A percentile compares a stretch with the other conserved stretches of the same genome.
Conservation (phyloP, 176 grass and related monocot genomes). For the Phoenix roebelenii region DNA sequence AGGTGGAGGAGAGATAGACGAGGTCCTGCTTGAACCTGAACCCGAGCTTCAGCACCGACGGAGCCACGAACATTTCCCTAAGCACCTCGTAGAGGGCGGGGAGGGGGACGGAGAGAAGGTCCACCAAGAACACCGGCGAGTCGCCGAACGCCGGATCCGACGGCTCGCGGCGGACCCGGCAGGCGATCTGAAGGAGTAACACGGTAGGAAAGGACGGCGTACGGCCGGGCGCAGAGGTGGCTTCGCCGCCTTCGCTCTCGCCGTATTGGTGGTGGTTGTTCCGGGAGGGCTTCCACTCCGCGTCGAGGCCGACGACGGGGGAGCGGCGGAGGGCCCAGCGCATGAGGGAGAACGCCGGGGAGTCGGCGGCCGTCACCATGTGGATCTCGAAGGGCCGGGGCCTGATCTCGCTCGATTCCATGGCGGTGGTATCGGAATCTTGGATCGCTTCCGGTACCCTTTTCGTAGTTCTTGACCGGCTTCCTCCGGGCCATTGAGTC, state of each 20-base stretch:
- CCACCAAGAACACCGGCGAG: conserved; percentile 56
- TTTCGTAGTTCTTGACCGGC: too few relatives aligned
- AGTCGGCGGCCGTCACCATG: conserved; percentile 16
- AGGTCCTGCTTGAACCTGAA: conserved; percentile 95
- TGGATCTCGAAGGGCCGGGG: conserved; percentile 6
- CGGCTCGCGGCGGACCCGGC: conserved; percentile 11
- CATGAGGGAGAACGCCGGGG: conserved; percentile 38
- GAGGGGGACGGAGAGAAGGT: conserved; percentile 59
- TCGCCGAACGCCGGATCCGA: conserved; percentile 12
- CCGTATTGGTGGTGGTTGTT: conserved; percentile 13
- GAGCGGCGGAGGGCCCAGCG: conserved; percentile 31
- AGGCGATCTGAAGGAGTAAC: conserved; percentile 69
- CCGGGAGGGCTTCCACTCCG: conserved; percentile 86
- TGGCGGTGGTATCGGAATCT: neutral
- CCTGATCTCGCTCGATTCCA: neutral
- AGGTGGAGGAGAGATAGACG: conserved; percentile 73
- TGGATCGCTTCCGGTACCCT: too few relatives aligned
- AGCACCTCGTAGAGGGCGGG: conserved; percentile 48
- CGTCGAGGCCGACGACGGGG: conserved; percentile 61
- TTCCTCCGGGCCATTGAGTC: too few relatives aligned
- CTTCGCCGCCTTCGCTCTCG: neutral
- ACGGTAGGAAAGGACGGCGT: conserved; percentile 44
- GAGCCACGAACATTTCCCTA: conserved; percentile 59
- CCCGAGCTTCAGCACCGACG: conserved; percentile 56
- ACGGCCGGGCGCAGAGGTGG: neutral